Base-by-base conservation (phyloP, 441 rosid species). In the Populus hybrid region DNA sequence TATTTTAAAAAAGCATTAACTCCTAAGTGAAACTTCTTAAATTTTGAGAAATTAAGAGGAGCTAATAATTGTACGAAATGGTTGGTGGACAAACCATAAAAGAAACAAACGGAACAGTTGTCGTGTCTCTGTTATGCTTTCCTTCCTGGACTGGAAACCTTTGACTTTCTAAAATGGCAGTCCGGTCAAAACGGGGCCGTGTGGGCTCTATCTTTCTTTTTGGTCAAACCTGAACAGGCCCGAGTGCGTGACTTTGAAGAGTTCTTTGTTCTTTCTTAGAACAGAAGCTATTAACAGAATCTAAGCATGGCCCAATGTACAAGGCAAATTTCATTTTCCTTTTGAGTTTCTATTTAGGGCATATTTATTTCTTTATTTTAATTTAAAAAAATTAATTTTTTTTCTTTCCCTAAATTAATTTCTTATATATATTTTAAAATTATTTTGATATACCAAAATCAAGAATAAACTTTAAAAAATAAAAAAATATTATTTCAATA, bases 181-280 rank as follows among this genome's bases (percentile, higher is more conserved):
- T 53, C 42, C 10, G 0, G 4, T 26, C 12, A 12, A 68, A 18
- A 30, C 14, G 42, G 30, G 65, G 59, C 81, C 63, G 69, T 36
- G 73, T 36, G 73, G 76, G 69, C 30, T 65, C 69, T 12, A 4
- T 46, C 69, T 24, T 74, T 32, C 75, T 50, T 4, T 6, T 24
- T 3, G 74, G 63, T 40, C 35, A 50, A 50, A 50, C 57, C 19
- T 50, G 19, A 5, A 50, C 19, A 50, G 7, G 57, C 19, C 57
- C 57, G 19, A 14, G 6, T 5, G 57, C 57, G 57, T 50, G 34
- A 23, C 73, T 23, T 38, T 40, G 30, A 21, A 40, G 30, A n/a
- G 23, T 9, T 69, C 57, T 50, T 3, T 14, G 19, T 50, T 38
- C 46, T 38, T 38, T 38, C 46, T 38, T 14, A 4, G 57, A 16